A percentile compares a stretch with the other conserved stretches of the same genome.
phyloP scores from a whole-genome alignment of 1,284 basidiomycete genomes.

The Volvariella volvacea region DNA sequence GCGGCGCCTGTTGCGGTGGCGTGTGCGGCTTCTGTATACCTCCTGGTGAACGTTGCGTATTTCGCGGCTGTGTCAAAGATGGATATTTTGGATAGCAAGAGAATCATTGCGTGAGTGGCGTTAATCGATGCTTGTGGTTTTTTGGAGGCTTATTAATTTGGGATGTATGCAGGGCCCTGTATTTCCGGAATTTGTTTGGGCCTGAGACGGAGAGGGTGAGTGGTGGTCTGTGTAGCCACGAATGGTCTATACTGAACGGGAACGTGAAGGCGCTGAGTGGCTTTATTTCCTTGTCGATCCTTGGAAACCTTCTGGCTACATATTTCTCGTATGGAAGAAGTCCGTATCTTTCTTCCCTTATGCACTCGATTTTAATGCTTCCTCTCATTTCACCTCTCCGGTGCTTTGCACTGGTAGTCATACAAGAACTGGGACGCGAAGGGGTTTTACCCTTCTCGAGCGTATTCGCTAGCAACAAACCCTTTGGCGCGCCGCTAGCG shows the following conservation, averaged over 20 bases:
- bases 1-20: slow-evolving; percentile 61
- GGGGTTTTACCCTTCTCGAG: slow-evolving; percentile 55
- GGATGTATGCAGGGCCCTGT: slow-evolving; percentile 39
- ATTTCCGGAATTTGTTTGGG: slow-evolving; percentile 65
- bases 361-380: background rate
- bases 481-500: slow-evolving; percentile 52
- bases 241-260: slow-evolving; percentile 4
- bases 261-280: slow-evolving; percentile 46
- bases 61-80: slow-evolving; percentile 60
- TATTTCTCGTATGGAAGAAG: slow-evolving; percentile 61
- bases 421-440: slow-evolving; percentile 66
- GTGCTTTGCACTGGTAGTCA: slow-evolving; percentile 38
- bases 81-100: slow-evolving; percentile 55
- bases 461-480: slow-evolving; percentile 59
- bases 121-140: background rate
- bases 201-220: slow-evolving; percentile 46
- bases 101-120: slow-evolving; percentile 51
- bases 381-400: background rate
- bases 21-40: slow-evolving; percentile 46
- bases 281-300: slow-evolving; percentile 54
- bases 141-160: slow-evolving; percentile 3
- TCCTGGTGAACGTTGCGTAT: slow-evolving; percentile 62
- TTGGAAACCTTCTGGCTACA: slow-evolving; percentile 57
- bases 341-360: slow-evolving; percentile 14
- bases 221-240: background rate